Conservation (phyloP, 192 early-diverging fungal species). For the Mortierella hygrophila region DNA sequence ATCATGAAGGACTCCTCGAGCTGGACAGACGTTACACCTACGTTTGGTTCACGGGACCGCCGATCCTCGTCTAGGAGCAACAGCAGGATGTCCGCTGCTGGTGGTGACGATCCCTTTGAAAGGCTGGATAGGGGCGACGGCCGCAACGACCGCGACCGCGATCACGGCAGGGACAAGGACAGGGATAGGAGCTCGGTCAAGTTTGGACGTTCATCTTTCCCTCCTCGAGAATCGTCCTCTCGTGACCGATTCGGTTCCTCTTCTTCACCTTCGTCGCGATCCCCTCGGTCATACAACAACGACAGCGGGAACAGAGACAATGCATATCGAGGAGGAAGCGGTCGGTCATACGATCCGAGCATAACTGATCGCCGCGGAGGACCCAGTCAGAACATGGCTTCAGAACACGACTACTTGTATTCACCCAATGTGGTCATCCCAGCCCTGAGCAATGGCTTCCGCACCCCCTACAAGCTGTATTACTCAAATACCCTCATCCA, state of each 20-base stretch:
- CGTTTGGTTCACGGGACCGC: background rate
- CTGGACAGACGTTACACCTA: background rate
- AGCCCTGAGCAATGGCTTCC: slow-evolving; percentile 22
- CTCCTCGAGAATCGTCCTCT: background rate
- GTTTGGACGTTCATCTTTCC: slow-evolving; percentile 30
- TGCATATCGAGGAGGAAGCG: background rate
- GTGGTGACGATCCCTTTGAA: slow-evolving; percentile 20
- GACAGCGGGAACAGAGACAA: background rate
- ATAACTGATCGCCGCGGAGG: background rate
- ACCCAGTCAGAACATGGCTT: slow-evolving; percentile 2
- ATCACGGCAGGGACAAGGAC: background rate
- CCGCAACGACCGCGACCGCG: background rate
- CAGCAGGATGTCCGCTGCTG: background rate
- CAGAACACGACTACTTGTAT: slow-evolving; percentile 38
- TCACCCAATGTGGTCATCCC: slow-evolving; percentile 48
- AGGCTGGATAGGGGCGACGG: background rate
- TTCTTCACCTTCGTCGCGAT: background rate
- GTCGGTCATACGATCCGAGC: slow-evolving; percentile 17
- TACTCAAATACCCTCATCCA: slow-evolving; percentile 18
- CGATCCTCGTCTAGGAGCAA: background rate
- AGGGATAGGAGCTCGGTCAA: slow-evolving; percentile 19
- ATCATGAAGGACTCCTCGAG: background rate
- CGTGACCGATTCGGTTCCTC: slow-evolving; percentile 7
- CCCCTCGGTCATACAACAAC: background rate
- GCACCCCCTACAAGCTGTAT: slow-evolving; percentile 32